A percentile compares a stretch with the other conserved stretches of the same genome.
These are phyloP conservation scores for Mycena olivaceomarginata DNA, from an alignment of 768 basidiomycete genomes.

Conservation along the genomic window DNA sequence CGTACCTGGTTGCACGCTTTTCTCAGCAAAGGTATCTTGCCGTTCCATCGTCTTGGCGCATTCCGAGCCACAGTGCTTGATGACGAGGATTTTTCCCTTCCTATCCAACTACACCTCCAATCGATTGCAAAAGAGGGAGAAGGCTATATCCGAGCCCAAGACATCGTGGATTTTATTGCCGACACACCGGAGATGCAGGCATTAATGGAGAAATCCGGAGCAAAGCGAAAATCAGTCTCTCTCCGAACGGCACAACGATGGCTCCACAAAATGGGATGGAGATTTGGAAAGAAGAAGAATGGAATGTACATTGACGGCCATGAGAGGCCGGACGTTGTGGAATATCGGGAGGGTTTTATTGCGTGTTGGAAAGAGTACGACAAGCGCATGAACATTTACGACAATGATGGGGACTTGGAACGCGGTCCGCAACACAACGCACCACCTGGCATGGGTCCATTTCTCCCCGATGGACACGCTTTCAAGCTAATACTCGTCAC, in stretches of 20 bases:
- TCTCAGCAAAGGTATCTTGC: neutral
- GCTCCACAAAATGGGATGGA: slow-evolving; percentile 57
- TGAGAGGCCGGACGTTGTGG: slow-evolving; percentile 59
- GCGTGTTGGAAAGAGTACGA: slow-evolving; percentile 51
- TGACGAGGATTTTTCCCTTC: slow-evolving; percentile 55
- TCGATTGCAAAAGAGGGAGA: slow-evolving; percentile 46
- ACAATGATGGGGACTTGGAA: slow-evolving; percentile 48
- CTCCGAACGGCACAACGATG: slow-evolving; percentile 53
- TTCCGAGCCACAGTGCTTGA: slow-evolving; percentile 49
- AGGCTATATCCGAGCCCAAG: slow-evolving; percentile 49
- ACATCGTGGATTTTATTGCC: slow-evolving; percentile 56
- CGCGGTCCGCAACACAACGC: neutral
- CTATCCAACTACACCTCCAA: slow-evolving; percentile 53
- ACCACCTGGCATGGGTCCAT: neutral
- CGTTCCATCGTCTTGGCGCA: slow-evolving; percentile 47
- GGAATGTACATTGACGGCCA: slow-evolving; percentile 64
- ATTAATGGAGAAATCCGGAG: neutral
- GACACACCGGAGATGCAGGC: slow-evolving; percentile 47
- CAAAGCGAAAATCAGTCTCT: slow-evolving; percentile 39
- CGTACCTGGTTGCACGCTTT: neutral
- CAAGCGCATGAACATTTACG: slow-evolving; percentile 45
- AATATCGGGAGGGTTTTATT: slow-evolving; percentile 53
- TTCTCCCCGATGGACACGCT: neutral
- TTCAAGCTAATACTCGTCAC: slow-evolving; percentile 46
- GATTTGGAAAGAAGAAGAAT: slow-evolving; percentile 50